phyloP scores from a whole-genome alignment of 371 early-diverging fungal species.

The Choanephora cucurbitarum region DNA sequence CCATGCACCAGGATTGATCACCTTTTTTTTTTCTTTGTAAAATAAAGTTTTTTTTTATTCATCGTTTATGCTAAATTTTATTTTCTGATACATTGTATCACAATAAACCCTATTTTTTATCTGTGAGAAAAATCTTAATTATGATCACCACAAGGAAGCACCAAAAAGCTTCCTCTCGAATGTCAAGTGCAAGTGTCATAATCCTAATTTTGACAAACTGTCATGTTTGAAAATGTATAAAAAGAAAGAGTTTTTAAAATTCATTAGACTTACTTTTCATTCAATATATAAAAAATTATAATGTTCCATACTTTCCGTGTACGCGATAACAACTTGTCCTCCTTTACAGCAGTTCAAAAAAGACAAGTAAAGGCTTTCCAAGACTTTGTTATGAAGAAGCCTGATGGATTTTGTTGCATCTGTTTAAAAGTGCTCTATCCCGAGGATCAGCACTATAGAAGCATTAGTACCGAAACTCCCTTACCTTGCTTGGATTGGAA shows the following conservation, averaged over 20 bases:
- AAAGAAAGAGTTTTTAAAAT: not conserved
- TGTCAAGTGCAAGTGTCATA: too few species aligned
- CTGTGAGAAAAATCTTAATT: too few species aligned
- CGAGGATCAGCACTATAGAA: slow-evolving; percentile 4
- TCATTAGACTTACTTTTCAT: not conserved
- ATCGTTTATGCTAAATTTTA: too few species aligned
- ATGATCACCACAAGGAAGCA: too few species aligned
- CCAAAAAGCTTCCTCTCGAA: too few species aligned
- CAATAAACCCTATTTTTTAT: too few species aligned
- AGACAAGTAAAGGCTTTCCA: slow-evolving; percentile 1
- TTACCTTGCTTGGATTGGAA: slow-evolving; percentile 6
- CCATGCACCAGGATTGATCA: too few species aligned
- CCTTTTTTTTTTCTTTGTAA: too few species aligned
- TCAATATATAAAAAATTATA: not conserved
- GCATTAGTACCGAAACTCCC: not conserved
- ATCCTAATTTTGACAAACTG: too few species aligned
- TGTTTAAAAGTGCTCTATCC: slow-evolving; percentile 7
- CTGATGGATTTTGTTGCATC: slow-evolving; percentile 6
- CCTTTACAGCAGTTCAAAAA: not conserved
- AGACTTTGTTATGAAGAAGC: slow-evolving; percentile 9
- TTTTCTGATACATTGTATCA: too few species aligned
- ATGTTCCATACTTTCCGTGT: not conserved
- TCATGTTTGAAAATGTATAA: too few species aligned
- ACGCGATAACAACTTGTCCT: not conserved
- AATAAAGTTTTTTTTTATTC: too few species aligned